Conservation (phyloP, 108 stramenopile species). For the Craspedostauros australis region DNA sequence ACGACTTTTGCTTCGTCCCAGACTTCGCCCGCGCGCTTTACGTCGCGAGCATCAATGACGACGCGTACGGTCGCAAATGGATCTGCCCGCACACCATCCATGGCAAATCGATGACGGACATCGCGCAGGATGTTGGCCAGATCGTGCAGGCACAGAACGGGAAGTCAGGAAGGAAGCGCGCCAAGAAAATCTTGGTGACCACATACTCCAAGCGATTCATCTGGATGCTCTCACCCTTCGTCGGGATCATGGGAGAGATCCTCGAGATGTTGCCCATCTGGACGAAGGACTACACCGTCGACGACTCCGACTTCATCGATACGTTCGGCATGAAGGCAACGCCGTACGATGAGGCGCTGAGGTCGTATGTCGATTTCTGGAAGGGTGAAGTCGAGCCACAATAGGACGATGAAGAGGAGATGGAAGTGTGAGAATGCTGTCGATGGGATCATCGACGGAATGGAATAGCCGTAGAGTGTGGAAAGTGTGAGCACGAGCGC, state of each 20-base stretch:
- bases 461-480: no score
- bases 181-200: neutral
- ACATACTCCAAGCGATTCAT: neutral
- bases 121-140: constrained; percentile 16
- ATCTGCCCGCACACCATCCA: constrained; percentile 22
- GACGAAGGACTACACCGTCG: constrained; percentile 25
- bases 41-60: constrained; percentile 11
- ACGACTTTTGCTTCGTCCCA: constrained; percentile 20
- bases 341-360: constrained; percentile 20
- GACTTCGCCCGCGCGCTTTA: constrained; percentile 24
- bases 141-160: neutral
- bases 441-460: no score
- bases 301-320: constrained; percentile 23
- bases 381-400: no score
- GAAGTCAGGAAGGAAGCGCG: no score
- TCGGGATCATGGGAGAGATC: constrained; percentile 23
- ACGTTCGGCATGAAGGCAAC: constrained; percentile 22
- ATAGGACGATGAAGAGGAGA: no score
- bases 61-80: constrained; percentile 22
- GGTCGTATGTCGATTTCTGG: constrained; percentile 6
- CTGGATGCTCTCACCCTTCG: constrained; percentile 12
- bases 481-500: no score
- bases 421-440: no score
- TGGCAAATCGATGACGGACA: constrained; percentile 15
- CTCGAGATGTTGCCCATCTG: constrained; percentile 28